Evolutionary conservation across 2,329 filamentous ascomycete species (phyloP), one percentile per base, ranked within the genome.

Genomic region (Aspergillus thermomutatus): DNA sequence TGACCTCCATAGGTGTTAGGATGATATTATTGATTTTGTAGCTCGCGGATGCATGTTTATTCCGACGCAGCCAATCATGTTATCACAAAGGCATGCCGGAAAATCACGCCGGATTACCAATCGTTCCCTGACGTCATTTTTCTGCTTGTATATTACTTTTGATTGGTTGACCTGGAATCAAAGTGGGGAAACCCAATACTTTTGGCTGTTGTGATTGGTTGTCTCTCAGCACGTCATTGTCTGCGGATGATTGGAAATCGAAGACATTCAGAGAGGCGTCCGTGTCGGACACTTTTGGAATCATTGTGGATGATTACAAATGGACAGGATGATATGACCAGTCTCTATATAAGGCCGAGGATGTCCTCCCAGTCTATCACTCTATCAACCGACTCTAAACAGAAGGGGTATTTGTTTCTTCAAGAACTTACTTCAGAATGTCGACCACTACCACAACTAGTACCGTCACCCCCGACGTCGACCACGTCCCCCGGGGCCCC

Each of bases 401-500:
- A 37, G 14, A 17, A 7, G 26, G 7, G 26, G 9, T 8, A 8
- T 27, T 27, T 27, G 28, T 31, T 31, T 31, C 28, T 31, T 37
- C 4, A 5, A 37, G n/a, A 31, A 17, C 14, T 28, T 28, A 28
- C 27, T 34, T 7, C 43, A 46, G 3, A 23, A 43, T 46, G 43
- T 46, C 43, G 23, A 46, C 43, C 41, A 45, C 40, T 21, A 43
- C 40, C 40, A 43, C n/a, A 9, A 43, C 2, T 6, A 21, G 17
- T 21, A 43, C 40, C 7, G 14, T 9, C n/a, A 23, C 21, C 4
- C 8, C 43, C 8, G 5, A 3, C 3, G 21, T 21, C 9, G 23
- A 26, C 11, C 14, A 14, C 43, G 72, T 82, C 46, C 82, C 84
- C 19, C 77, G 84, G 56, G 89, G 89, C 60, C 78, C 84, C 61